phyloP scores from a whole-genome alignment of 2,329 filamentous ascomycete genomes.

The Venturia oleaginea region DNA sequence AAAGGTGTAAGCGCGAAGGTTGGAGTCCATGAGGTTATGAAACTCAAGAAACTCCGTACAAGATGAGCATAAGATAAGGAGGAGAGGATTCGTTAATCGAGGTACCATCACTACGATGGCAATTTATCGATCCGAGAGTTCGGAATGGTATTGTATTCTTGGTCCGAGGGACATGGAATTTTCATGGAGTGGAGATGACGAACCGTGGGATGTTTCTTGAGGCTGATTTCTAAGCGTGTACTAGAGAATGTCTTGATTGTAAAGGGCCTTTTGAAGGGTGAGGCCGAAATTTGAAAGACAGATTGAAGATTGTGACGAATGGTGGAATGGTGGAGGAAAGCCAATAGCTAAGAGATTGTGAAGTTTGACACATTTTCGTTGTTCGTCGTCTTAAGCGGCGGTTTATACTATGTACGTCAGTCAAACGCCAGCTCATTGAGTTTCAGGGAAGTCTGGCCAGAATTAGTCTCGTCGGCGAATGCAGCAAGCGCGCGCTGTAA shows the following conservation, averaged over 20 bases:
- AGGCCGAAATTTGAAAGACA: not conserved
- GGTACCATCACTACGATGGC: too few species aligned
- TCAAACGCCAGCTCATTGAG: not conserved
- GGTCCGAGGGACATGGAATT: not conserved
- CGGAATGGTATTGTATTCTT: not conserved
- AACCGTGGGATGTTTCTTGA: not conserved
- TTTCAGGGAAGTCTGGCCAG: not conserved
- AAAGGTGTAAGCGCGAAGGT: too few species aligned
- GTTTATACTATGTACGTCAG: too few species aligned
- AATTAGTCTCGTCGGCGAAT: not conserved
- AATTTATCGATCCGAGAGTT: not conserved
- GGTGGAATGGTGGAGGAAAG: too few species aligned
- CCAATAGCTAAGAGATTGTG: too few species aligned
- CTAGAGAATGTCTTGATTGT: not conserved
- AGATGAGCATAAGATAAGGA: too few species aligned
- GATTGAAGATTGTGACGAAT: not conserved
- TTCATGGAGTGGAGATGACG: not conserved
- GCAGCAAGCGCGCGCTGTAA: not conserved
- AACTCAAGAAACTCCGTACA: too few species aligned
- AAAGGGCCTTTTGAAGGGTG: not conserved
- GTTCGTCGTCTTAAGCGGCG: not conserved
- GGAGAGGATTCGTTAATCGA: not conserved
- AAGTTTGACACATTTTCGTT: not conserved
- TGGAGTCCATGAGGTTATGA: too few species aligned
- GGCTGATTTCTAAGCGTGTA: not conserved